Evolutionary conservation across 2,329 filamentous ascomycete genomes (phyloP), one percentile per base, ranked within the genome.

Genomic region (Penicillium hordei): DNA sequence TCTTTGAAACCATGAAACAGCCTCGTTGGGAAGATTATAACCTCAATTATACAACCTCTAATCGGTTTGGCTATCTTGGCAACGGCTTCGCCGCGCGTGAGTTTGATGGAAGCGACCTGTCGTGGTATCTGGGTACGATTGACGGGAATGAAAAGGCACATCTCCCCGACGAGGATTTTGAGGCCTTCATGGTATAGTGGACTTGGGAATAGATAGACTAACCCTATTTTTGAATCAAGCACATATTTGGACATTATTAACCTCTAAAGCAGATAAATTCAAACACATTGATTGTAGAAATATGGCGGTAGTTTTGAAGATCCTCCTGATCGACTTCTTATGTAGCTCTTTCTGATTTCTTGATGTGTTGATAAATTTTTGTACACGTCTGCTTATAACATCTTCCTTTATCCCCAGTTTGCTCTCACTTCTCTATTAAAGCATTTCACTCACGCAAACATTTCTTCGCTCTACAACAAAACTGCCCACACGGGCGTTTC

Each of bases 21-120:
- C 63, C 63, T 4, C 62, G 66, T 23, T 71, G 56, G 52, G 68
- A 70, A 50, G 68, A 70, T 27, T 70, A 62, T 36, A 48, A 64
- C 15, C 45, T 67, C n/a, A 45, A 42, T 15, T 69, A 67, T 43
- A 53, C 48, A 3, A 52, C 57, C 5, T 23, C 36, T 5, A 66
- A 67, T 43, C 50, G 55, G 12, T 66, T 63, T 55, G 55, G 57
- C 1, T 68, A 58, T 48, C 36, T 68, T 17, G 64, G 64, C 0
- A 62, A 64, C 29, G 64, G 66, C 4, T 64, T 66, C 33, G 52
- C 58, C 2, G 53, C 42, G 12, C 49, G 60, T 7, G 63, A 68
- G 33, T 65, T 55, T 23, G 66, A 67, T 54, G 60, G 56, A 12
- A 58, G 57, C 25, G 57, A 59, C 12, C 19, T 59, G 29, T 44